phyloP scores from a whole-genome alignment of 192 early-diverging fungal genomes.

The Coemansia sp. region DNA sequence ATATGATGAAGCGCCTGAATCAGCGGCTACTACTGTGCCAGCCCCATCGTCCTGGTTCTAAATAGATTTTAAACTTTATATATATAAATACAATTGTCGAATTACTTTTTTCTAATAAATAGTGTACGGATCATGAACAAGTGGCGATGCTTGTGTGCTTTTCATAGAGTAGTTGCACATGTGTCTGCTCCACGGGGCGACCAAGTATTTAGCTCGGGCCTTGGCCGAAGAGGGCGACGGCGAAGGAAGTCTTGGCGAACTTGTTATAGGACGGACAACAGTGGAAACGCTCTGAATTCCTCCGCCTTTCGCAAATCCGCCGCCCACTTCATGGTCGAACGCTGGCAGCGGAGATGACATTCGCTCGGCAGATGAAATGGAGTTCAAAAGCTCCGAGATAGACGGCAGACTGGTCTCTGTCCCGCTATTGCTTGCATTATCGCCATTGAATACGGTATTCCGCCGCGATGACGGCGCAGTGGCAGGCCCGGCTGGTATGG shows the following conservation, averaged over 20 bases:
- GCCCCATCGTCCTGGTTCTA: background rate
- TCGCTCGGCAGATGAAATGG: constrained; percentile 11
- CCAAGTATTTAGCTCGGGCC: background rate
- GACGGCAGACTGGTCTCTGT: constrained; percentile 25
- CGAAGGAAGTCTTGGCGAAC: background rate
- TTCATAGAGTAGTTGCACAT: constrained; percentile 2
- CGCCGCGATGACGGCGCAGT: constrained; percentile 16
- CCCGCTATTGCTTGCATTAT: background rate
- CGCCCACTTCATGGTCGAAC: background rate
- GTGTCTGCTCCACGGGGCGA: constrained; percentile 4
- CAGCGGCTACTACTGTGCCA: constrained; percentile 5
- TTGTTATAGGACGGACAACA: background rate
- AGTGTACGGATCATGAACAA: background rate
- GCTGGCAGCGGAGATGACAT: background rate
- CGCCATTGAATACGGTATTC: constrained; percentile 4
- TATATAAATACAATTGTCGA: background rate
- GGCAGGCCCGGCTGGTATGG: constrained; percentile 6
- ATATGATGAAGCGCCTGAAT: constrained; percentile 7
- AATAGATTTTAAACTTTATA: background rate
- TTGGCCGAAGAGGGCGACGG: background rate
- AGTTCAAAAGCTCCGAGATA: constrained; percentile 39
- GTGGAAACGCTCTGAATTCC: background rate
- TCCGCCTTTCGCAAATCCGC: background rate
- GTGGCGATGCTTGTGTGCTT: background rate
- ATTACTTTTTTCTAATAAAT: background rate